phyloP scores from a whole-genome alignment of 768 basidiomycete genomes.

The Podaxis sp. region DNA sequence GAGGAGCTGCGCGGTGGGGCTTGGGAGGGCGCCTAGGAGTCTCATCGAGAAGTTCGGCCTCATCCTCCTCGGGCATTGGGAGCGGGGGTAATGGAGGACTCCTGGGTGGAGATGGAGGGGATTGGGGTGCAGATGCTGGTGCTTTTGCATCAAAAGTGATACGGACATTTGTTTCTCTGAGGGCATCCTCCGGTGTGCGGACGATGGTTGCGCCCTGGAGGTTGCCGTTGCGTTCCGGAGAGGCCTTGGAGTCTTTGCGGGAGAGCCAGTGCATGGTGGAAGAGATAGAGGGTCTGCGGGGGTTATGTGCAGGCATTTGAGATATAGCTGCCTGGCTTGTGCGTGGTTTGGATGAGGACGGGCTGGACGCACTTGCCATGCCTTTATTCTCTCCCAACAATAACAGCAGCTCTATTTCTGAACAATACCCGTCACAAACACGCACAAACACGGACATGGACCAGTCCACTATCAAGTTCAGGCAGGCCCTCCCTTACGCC shows the following conservation, averaged over 20 bases:
- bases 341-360: constrained; percentile 22
- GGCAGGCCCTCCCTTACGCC: constrained; percentile 45
- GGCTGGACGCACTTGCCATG: constrained; percentile 21
- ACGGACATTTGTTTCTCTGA: constrained; percentile 49
- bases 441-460: constrained; percentile 22
- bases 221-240: constrained; percentile 48
- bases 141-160: constrained; percentile 32
- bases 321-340: neutral
- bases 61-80: constrained; percentile 38
- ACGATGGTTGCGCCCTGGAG: constrained; percentile 78
- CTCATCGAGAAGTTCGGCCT: constrained; percentile 25
- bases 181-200: constrained; percentile 77
- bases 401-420: constrained; percentile 12
- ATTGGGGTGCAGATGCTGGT: constrained; percentile 14
- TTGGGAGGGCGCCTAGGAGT: constrained; percentile 32
- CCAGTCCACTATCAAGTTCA: constrained; percentile 42
- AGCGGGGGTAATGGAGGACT: constrained; percentile 60
- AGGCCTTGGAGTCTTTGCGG: constrained; percentile 37
- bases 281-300: constrained; percentile 37
- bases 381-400: neutral
- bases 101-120: constrained; percentile 24
- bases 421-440: constrained; percentile 22
- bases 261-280: constrained; percentile 56
- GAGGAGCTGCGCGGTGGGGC: constrained; percentile 26
- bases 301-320: constrained; percentile 28